Conservation (phyloP, 352 stramenopile species). For the Phytophthora ohioensis region DNA sequence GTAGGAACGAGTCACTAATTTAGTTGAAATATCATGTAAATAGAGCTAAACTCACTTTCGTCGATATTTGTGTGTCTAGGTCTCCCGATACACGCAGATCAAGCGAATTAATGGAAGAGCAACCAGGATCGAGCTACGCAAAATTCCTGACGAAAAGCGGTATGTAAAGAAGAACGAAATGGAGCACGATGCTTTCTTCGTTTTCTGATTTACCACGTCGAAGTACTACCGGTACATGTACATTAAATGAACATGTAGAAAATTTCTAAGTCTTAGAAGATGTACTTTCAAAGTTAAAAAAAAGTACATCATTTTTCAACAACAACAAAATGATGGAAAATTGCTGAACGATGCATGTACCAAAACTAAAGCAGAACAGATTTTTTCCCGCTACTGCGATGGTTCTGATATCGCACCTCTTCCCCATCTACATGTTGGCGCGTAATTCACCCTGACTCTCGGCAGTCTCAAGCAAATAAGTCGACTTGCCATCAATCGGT, state of each 20-base stretch:
- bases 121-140: not conserved
- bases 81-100: not conserved
- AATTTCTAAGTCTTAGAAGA: no score
- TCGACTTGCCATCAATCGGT: no score
- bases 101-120: not conserved
- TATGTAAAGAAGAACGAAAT: not conserved
- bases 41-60: conserved; percentile 1
- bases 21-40: conserved; percentile 10
- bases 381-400: no score
- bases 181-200: not conserved
- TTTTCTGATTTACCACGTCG: not conserved
- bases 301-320: no score
- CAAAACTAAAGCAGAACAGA: no score
- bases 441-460: not conserved
- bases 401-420: no score
- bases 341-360: no score
- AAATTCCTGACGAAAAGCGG: not conserved
- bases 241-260: no score
- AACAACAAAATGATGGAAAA: no score
- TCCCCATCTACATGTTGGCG: not conserved
- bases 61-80: not conserved
- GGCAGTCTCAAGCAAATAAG: conserved; percentile 1
- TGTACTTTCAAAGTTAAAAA: no score
- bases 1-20: conserved; percentile 12
- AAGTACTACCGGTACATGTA: no score